Percentiles rank a stretch among this genome's conserved stretches.
Evolutionary conservation across 78 protist genomes (phyloP).

Genomic region (Dictyostelium firmibasis): DNA sequence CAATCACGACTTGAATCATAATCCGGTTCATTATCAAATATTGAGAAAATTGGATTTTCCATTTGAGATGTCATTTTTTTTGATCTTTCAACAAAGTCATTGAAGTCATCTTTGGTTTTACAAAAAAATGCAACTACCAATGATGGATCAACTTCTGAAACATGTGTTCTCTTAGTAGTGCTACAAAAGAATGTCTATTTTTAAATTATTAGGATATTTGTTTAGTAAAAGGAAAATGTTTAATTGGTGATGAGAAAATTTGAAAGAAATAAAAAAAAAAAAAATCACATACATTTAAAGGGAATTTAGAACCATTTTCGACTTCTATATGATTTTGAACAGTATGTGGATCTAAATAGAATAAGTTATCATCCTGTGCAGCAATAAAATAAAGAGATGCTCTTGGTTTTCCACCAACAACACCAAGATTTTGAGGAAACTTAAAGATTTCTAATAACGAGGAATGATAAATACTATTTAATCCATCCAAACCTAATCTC

Average conservation of each 20-base stretch:
- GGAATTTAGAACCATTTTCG: not conserved
- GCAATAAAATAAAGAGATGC: constrained; percentile 86
- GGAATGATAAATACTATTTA: constrained; percentile 64
- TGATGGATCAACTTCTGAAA: constrained; percentile 87
- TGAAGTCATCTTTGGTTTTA: constrained; percentile 62
- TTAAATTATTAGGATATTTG: no score
- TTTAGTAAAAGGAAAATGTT: no score
- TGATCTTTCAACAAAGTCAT: constrained; percentile 65
- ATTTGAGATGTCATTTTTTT: constrained; percentile 30
- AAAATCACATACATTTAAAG: not conserved
- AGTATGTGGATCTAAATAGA: constrained; percentile 89
- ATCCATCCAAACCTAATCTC: constrained; percentile 79
- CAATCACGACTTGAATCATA: constrained; percentile 5
- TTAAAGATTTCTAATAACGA: constrained; percentile 42
- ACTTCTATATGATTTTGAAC: constrained; percentile 62
- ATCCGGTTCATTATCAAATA: constrained; percentile 38
- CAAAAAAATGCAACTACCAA: constrained; percentile 81
- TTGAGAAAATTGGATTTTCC: constrained; percentile 54
- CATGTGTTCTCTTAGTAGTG: constrained; percentile 54
- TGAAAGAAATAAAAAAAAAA: not conserved
- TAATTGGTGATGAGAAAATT: no score
- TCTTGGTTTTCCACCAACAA: constrained; percentile 91
- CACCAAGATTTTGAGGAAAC: constrained; percentile 81
- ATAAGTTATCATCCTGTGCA: constrained; percentile 83
- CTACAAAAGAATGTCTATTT: constrained; percentile 78